A percentile compares a stretch with the other conserved stretches of the same genome.
Conservation (phyloP, 2,329 filamentous ascomycete species). For the Aureobasidium sp. region DNA sequence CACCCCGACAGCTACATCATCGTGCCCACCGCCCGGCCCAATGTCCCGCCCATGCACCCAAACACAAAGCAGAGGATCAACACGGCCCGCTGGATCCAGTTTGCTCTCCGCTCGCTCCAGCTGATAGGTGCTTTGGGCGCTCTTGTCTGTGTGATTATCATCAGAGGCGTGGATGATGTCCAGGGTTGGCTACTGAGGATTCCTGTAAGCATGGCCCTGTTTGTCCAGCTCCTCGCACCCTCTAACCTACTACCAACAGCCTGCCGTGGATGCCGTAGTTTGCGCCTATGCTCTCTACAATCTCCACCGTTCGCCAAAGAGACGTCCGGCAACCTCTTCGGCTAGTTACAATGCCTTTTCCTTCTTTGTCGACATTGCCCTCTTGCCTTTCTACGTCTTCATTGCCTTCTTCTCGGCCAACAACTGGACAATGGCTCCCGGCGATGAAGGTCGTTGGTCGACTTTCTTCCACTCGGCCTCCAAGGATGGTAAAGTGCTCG, state of each 20-base stretch:
- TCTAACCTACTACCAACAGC: slow-evolving; percentile 41
- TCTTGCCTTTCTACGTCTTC: slow-evolving; percentile 56
- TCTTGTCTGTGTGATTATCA: slow-evolving; percentile 66
- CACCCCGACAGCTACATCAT: slow-evolving; percentile 72
- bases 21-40: slow-evolving; percentile 51
- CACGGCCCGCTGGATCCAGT: slow-evolving; percentile 57
- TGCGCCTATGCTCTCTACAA: slow-evolving; percentile 75
- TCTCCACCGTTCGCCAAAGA: slow-evolving; percentile 59
- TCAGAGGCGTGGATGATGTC: slow-evolving; percentile 55
- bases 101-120: slow-evolving; percentile 58
- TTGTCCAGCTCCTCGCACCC: no score
- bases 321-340: slow-evolving; percentile 67
- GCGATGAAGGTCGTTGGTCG: slow-evolving; percentile 49
- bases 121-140: slow-evolving; percentile 61
- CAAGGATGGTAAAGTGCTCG: slow-evolving; percentile 51
- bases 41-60: slow-evolving; percentile 57
- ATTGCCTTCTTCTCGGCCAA: slow-evolving; percentile 45
- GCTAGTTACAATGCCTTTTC: slow-evolving; percentile 87
- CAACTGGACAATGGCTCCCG: slow-evolving; percentile 41
- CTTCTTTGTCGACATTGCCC: slow-evolving; percentile 58
- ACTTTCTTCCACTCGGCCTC: slow-evolving; percentile 53
- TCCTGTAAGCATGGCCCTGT: slow-evolving; percentile 47
- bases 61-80: slow-evolving; percentile 64
- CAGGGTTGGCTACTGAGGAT: slow-evolving; percentile 70
- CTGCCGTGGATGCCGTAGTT: slow-evolving; percentile 64